Evolutionary conservation across 208 protist genomes (phyloP).

Genomic region (Trypanosoma lewisi): DNA sequence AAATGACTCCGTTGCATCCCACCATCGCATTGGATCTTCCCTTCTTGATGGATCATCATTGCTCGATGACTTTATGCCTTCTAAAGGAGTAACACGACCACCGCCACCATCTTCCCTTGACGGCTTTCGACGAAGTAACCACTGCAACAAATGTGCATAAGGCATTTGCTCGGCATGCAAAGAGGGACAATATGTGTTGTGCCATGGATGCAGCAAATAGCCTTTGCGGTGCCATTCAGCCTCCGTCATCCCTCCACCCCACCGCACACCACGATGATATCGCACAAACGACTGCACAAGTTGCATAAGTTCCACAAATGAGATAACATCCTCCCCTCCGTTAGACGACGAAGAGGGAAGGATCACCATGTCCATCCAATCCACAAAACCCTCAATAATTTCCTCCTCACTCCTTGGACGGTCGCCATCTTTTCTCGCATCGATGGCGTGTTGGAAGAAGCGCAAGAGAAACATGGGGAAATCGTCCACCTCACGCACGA

Average conservation of each 20-base stretch:
- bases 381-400: conserved; percentile 33
- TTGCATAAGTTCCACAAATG: conserved; percentile 47
- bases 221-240: conserved; percentile 35
- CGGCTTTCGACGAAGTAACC: conserved; percentile 39
- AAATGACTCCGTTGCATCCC: conserved; percentile 51
- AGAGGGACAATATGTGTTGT: conserved; percentile 58
- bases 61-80: background rate
- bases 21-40: conserved; percentile 33
- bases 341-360: background rate
- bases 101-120: background rate
- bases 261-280: conserved; percentile 78
- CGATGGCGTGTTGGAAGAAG: conserved; percentile 5
- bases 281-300: conserved; percentile 62
- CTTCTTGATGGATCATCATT: background rate
- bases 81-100: background rate
- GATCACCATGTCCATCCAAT: conserved; percentile 34
- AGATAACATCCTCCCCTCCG: conserved; percentile 26
- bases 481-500: conserved; percentile 24
- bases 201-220: conserved; percentile 73
- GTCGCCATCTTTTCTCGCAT: background rate
- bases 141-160: conserved; percentile 79
- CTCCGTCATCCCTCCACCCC: conserved; percentile 42
- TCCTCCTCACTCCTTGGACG: conserved; percentile 26
- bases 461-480: conserved; percentile 23
- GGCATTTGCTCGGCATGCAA: conserved; percentile 63